Base-by-base conservation (phyloP, 2,329 filamentous ascomycete genomes). In the Penicillium sp. region DNA sequence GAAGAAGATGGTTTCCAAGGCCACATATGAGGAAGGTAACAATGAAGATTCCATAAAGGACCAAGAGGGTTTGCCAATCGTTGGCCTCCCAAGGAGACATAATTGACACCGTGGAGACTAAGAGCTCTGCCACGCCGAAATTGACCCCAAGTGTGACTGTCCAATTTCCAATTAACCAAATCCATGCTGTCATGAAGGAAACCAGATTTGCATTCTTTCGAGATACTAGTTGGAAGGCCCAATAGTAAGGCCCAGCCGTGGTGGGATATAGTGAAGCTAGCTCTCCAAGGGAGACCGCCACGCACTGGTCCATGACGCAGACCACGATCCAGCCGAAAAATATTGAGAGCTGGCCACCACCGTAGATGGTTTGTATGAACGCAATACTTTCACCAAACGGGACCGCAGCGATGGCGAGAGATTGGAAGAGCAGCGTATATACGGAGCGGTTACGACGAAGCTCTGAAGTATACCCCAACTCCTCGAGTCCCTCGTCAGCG, bases 31-130 rank as follows among this genome's bases (percentile, higher is more conserved):
- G 66, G 59, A 90, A 85, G 56, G 83, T 86, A 18, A 86, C 61
- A 1, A 91, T 63, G 18, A 86, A 89, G 59, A 91, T 79, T 45
- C 76, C 87, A 62, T 89, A 81, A 75, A 91, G 91, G 59, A 90
- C 85, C 19, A 91, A 76, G 54, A 89, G 85, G 16, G 89, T 77
- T 70, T 91, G 87, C 79, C 87, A 91, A 24, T 77, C 68, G 39
- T 78, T 79, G 42, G 81, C 73, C 0, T 67, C 73, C 67, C 80
- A 84, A 53, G 80, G 76, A 0, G 81, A 80, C 49, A 83, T 78
- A 61, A 86, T 79, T 2, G 79, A 76, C 4, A 83, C 67, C 0
- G 77, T 78, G 0, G 79, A 81, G 2, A 79, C 78, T 29, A 85
- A 72, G 43, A 86, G 64, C 1, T 78, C 81, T 1, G 82, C 81